These are phyloP conservation scores for Gyromitra esculenta DNA, from an alignment of 2,329 filamentous ascomycete species.

Conservation along the genomic window DNA sequence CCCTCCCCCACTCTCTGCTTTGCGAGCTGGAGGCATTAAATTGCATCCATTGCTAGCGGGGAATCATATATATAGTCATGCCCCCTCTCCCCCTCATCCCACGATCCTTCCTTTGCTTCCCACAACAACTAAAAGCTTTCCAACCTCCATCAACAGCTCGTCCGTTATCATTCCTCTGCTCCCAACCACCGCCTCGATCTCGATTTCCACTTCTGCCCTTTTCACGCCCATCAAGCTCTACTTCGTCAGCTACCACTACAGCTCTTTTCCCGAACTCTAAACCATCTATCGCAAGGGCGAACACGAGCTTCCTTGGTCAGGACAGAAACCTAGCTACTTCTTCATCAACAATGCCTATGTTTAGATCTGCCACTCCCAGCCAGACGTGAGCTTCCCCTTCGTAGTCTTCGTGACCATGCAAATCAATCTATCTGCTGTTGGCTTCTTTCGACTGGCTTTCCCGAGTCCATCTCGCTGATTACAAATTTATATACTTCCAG, in stretches of 20 bases:
- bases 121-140: conserved; percentile 24
- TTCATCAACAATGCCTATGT: conserved; percentile 41
- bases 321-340: conserved; percentile 38
- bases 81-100: conserved; percentile 24
- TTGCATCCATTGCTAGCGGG: conserved; percentile 35
- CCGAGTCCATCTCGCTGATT: conserved; percentile 26
- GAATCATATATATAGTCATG: conserved; percentile 49
- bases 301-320: conserved; percentile 55
- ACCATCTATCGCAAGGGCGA: conserved; percentile 52
- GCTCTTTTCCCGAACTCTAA: conserved; percentile 8
- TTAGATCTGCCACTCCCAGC: conserved; percentile 45
- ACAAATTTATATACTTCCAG: conserved; percentile 7
- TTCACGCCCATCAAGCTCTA: conserved; percentile 4
- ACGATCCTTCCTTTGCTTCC: conserved; percentile 26
- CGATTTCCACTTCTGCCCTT: conserved; percentile 7
- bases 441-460: neutral
- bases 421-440: neutral
- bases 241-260: neutral
- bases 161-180: conserved; percentile 12
- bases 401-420: neutral
- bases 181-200: conserved; percentile 2
- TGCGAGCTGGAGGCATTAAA: conserved; percentile 31
- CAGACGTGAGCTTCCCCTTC: conserved; percentile 34
- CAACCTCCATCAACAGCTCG: conserved; percentile 3
- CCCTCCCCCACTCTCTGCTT: conserved; percentile 1